Conservation (phyloP, 2,329 filamentous ascomycete species). For the Blastomyces parvus region DNA sequence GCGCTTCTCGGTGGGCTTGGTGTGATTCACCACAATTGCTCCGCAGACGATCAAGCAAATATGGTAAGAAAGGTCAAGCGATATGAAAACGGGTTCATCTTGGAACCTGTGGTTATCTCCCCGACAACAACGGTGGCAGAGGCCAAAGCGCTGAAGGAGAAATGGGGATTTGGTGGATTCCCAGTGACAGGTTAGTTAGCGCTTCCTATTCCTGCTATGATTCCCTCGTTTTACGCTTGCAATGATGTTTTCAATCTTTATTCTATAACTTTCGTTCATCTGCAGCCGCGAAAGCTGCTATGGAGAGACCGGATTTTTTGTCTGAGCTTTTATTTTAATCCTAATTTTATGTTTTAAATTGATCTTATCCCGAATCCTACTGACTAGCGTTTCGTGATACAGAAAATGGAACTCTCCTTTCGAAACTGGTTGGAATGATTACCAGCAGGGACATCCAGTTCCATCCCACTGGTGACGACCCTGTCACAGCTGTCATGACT, state of each 20-base stretch:
- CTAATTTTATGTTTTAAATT: conserved; percentile 8
- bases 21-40: conserved; percentile 99
- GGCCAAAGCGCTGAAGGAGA: conserved; percentile 85
- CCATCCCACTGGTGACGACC: conserved; percentile 61
- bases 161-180: conserved; percentile 97
- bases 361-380: conserved; percentile 16
- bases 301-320: conserved; percentile 61
- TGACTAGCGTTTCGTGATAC: conserved; percentile 16
- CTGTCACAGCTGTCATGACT: conserved; percentile 87
- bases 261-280: conserved; percentile 99
- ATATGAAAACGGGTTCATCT: conserved; percentile 98
- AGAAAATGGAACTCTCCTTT: conserved; percentile 89
- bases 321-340: conserved; percentile 34
- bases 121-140: conserved; percentile 82
- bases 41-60: conserved; percentile 90
- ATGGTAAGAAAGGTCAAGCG: conserved; percentile 99
- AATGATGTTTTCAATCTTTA: conserved; percentile 63
- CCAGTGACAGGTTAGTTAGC: conserved; percentile 83
- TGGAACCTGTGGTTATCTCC: conserved; percentile 86
- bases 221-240: conserved; percentile 17
- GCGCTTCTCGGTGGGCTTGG: conserved; percentile 49
- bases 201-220: conserved; percentile 16
- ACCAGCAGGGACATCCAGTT: conserved; percentile 98
- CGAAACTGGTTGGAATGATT: conserved; percentile 93
- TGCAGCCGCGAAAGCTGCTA: conserved; percentile 76